Base-by-base conservation (phyloP, 1,284 basidiomycete species). In the Boletus albobrunnescens region DNA sequence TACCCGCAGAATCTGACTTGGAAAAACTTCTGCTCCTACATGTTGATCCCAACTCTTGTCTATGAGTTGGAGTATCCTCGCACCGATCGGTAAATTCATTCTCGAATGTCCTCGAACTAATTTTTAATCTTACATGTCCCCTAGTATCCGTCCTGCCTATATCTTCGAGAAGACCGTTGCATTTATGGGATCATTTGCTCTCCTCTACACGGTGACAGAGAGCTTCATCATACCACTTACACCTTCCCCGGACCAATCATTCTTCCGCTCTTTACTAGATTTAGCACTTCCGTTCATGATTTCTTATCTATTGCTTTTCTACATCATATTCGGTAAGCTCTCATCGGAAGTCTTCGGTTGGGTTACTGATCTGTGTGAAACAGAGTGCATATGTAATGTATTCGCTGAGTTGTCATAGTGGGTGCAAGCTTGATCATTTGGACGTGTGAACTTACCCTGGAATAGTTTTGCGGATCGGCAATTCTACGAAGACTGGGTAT, bases 41-140 rank as follows among this genome's bases (percentile, higher is more conserved):
- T 92, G 67, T 71, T 95, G 41, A 85, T 94, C 38, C 95, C 96
- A 10, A 92, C 93, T 0, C 76, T 99, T 39, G 93, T 97, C 6
- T 99, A 99, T 64, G 91, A 98, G 64, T 76, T 99, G 41, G 94
- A 96, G 65, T 99, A 96, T 65, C 95, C 95, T 6, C 74, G 94
- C 35, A 96, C 93, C 1, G 81, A 89, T 22, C 72, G 75, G 87
- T 90, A 59, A 45, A 78, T 63, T 36, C n/a, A 4, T 16, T 35
- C 33, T 35, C 36, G 20, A 28, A 19, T 30, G 24, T 24, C 11
- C 11, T 6, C n/a, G 30, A 23, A 23, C 33, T 52, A 1, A 55
- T 12, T 6, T 6, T n/a, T 5, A 20, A 3, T 5, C 16, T 35
- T 36, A 12, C 30, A 11, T 20, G 23, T 37, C 9, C 8, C 19